Base-by-base conservation (phyloP, 768 basidiomycete genomes). In the Tricholoma hemisulphureum region DNA sequence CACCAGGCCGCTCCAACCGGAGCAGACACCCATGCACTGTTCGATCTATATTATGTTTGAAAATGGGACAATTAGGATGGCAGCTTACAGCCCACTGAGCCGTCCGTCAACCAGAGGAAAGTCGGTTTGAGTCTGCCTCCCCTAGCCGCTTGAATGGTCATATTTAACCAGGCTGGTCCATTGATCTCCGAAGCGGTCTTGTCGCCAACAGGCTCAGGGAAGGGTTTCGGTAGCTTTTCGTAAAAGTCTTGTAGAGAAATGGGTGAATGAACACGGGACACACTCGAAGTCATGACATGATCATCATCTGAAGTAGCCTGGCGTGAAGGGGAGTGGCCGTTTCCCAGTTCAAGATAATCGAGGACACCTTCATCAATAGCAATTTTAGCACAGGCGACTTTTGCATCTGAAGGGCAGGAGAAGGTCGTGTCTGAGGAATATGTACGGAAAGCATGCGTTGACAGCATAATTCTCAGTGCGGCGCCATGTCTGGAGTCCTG, bases 11-110 rank as follows among this genome's bases (percentile, higher is more conserved):
- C 39, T 80, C 77, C 5, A 91, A 61, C 24, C 84, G 83, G 39
- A 90, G 75, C 10, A 90, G 68, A 65, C 83, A 86, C 3, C 88
- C 88, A 35, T 86, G 82, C 13, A 83, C 84, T 87, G 51, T 10
- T 37, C 52, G 45, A 50, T 56, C 54, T 49, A 51, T 49, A 45
- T 41, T 32, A 16, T 60, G 53, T 54, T 58, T 28, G 10, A 39
- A 51, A 32, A 26, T 37, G 9, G 35, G 48, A 57, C 14, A 24
- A 23, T 8, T 24, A 13, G 23, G 6, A 31, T 28, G 32, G 54
- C 14, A 41, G 77, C 82, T 67, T 62, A 85, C 85, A 64, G 53
- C 77, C 77, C 13, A 72, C 69, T 18, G 71, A 71, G 16, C 74
- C 67, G 35, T 82, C 77, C 3, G 73, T 72, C 3, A 82, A 65